A percentile compares a stretch with the other conserved stretches of the same genome.
These are phyloP conservation scores for Stemphylium vesicarium DNA, from an alignment of 2,329 filamentous ascomycete genomes.

Conservation along the genomic window DNA sequence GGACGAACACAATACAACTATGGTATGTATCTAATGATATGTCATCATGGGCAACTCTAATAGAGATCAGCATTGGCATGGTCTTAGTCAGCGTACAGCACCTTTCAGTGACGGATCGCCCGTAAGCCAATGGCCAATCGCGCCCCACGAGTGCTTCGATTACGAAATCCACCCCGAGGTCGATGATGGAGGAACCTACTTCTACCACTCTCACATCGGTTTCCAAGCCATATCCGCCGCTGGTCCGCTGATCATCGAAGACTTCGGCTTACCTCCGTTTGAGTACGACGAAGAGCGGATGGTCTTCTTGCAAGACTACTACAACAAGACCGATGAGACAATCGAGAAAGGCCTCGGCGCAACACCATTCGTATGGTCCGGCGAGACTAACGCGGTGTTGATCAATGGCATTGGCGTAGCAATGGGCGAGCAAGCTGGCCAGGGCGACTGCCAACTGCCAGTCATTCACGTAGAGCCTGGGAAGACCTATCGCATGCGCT, in stretches of 20 bases:
- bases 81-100: conserved; percentile 63
- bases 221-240: conserved; percentile 66
- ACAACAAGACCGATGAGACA: conserved; percentile 58
- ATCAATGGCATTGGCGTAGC: conserved; percentile 63
- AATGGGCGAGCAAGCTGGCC: conserved; percentile 45
- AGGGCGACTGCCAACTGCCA: conserved; percentile 52
- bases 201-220: conserved; percentile 71
- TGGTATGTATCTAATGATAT: conserved; percentile 47
- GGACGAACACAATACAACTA: conserved; percentile 61
- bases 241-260: conserved; percentile 66
- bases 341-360: conserved; percentile 60
- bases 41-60: background rate
- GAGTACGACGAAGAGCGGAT: conserved; percentile 67
- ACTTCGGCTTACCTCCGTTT: conserved; percentile 57
- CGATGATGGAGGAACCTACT: conserved; percentile 68
- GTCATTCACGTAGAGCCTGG: conserved; percentile 66
- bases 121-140: conserved; percentile 70
- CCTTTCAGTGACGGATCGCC: conserved; percentile 71
- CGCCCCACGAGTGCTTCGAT: conserved; percentile 68
- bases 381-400: conserved; percentile 63
- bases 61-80: conserved; percentile 67
- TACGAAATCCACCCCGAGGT: conserved; percentile 65
- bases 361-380: conserved; percentile 63
- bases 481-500: conserved; percentile 67
- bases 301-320: conserved; percentile 64